Evolutionary conservation across 2,329 filamentous ascomycete species (phyloP).

Genomic region (Colletotrichum costaricense): DNA sequence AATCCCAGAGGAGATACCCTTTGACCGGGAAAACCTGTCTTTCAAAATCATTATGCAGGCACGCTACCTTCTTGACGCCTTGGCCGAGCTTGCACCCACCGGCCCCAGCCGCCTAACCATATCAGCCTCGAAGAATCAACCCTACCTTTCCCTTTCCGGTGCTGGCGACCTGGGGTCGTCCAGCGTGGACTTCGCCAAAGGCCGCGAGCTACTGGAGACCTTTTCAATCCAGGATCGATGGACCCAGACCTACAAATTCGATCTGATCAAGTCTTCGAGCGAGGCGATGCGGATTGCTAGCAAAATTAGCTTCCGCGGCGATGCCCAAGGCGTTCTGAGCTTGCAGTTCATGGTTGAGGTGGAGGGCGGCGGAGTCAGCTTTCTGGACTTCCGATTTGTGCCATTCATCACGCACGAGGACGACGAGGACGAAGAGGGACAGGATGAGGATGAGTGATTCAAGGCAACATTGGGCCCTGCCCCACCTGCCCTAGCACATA

Average conservation of each 20-base stretch:
- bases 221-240: conserved; percentile 72
- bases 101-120: conserved; percentile 80
- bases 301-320: conserved; percentile 91
- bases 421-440: conserved; percentile 55
- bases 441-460: conserved; percentile 41
- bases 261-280: conserved; percentile 84
- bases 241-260: conserved; percentile 86
- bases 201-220: conserved; percentile 78
- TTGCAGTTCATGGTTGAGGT: conserved; percentile 97
- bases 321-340: conserved; percentile 90
- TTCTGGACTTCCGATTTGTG: conserved; percentile 86
- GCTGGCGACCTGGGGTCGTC: conserved; percentile 70
- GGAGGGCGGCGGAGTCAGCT: conserved; percentile 75
- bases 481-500: no score
- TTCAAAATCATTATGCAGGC: conserved; percentile 97
- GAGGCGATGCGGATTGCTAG: conserved; percentile 93
- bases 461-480: background rate
- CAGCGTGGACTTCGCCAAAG: conserved; percentile 74
- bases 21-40: conserved; percentile 80
- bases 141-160: conserved; percentile 81
- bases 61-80: conserved; percentile 76
- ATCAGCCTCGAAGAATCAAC: conserved; percentile 70
- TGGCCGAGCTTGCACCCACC: conserved; percentile 76
- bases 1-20: conserved; percentile 83
- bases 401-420: conserved; percentile 75